Evolutionary conservation across 768 basidiomycete genomes (phyloP), one percentile per base, ranked within the genome.

Genomic region (Termitomyces sp.): DNA sequence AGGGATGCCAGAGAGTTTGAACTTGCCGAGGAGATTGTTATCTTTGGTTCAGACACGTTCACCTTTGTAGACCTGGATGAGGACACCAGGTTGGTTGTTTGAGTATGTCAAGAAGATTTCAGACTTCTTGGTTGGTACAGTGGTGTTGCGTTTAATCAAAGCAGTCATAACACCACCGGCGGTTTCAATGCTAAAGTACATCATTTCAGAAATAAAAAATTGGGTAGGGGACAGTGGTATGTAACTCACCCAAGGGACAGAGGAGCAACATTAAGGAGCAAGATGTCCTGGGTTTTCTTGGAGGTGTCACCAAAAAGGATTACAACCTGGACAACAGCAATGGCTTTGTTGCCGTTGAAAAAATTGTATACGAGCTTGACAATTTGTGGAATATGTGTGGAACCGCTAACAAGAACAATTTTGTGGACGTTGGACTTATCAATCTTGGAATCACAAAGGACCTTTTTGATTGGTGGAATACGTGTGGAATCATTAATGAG

Each of bases 131-230:
- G 95, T 97, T 25, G 96, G 96, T 61, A 98, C 92, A 47, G 94
- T 97, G 60, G 96, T 98, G 82, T 98, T 98, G 52, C 95, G 89
- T 78, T 94, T 95, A 82, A 98, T 98, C 70, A 98, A 88, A 44
- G 94, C 84, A 27, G 96, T 98, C 92, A 98, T 95, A 69, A 98
- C 95, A 84, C 96, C 96, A 73, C 95, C 96, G 60, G 94, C 94
- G 36, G 96, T 98, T 79, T 98, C 96, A 66, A 98, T 97, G 86
- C 94, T 72, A 36, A 42, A 33, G 16, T 15, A n/a, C 32, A 36
- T 41, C 23, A 27, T 18, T 16, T 49, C 3, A 25, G 33, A 38
- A 2, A 27, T 66, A 18, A 52, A 57, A 7, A 1, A 31, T 13
- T 18, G 12, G 35, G 70, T 60, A 45, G 69, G 22, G 42, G 61